Conservation (phyloP, 1,284 basidiomycete genomes). For the Gymnopus androsaceus region DNA sequence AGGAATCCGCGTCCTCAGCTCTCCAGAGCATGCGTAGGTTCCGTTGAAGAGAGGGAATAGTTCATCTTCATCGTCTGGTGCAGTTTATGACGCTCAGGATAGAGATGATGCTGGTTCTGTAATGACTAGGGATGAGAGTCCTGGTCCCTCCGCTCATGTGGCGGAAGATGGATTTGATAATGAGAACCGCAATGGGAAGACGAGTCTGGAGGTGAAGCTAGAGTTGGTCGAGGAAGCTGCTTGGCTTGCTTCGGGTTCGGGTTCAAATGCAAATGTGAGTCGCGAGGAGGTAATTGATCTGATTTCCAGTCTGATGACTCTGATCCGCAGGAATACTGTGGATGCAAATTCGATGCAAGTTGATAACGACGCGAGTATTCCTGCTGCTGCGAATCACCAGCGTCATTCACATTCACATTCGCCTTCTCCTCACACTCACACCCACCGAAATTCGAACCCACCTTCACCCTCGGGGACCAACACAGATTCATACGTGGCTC, state of each 20-base stretch:
- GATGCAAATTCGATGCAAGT: neutral
- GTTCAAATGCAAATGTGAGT: no score
- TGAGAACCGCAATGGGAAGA: no score
- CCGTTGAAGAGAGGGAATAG: neutral
- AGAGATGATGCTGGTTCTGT: no score
- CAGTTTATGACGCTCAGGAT: neutral
- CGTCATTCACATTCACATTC: no score
- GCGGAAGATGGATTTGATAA: neutral
- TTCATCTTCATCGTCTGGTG: neutral
- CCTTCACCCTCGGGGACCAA: neutral
- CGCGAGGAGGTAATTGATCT: no score
- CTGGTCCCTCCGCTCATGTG: neutral
- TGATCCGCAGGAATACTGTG: no score
- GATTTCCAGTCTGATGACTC: no score
- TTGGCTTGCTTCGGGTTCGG: neutral
- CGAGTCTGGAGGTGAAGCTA: neutral
- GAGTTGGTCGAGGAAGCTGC: neutral
- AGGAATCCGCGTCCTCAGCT: constrained; percentile 9
- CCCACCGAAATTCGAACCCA: neutral
- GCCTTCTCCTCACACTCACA: neutral
- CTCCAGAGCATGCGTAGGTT: constrained; percentile 10
- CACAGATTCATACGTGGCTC: neutral
- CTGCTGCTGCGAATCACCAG: neutral
- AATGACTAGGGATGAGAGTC: no score
- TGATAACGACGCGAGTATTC: neutral